Percentiles rank a stretch among this genome's conserved stretches.
Evolutionary conservation across 179 eudicot genomes (phyloP).

Genomic region (Beta macrorhiza): DNA sequence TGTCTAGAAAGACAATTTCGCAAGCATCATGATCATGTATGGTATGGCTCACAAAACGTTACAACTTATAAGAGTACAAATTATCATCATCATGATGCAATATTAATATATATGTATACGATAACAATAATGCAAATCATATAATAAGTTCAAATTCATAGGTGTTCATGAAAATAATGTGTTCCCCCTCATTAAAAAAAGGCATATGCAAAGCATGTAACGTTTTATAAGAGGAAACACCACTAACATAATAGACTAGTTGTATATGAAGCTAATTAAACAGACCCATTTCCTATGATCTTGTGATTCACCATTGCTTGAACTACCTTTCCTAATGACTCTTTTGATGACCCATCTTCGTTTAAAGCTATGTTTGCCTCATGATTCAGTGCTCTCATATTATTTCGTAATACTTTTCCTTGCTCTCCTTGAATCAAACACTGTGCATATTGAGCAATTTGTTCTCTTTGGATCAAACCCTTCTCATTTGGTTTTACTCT

Average conservation of each 20-base stretch:
- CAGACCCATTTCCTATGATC: background rate
- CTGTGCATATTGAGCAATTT: constrained; percentile 19
- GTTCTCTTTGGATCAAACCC: constrained; percentile 24
- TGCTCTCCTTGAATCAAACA: constrained; percentile 31
- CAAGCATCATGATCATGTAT: no score
- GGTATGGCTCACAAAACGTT: no score
- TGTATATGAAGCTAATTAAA: no score
- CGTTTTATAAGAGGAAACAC: no score
- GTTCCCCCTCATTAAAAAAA: no score
- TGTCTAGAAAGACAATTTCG: no score
- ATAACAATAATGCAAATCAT: no score
- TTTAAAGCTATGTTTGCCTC: constrained; percentile 20
- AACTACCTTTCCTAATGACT: constrained; percentile 22
- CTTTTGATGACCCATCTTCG: constrained; percentile 27
- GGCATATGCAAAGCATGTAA: no score
- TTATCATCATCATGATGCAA: background rate
- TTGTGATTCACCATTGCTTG: constrained; percentile 14
- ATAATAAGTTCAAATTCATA: no score
- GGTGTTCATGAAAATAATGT: no score
- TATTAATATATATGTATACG: background rate
- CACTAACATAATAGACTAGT: no score
- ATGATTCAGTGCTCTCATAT: constrained; percentile 25
- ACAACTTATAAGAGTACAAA: no score
- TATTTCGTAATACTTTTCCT: constrained; percentile 26
- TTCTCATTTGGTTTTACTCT: constrained; percentile 21